phyloP scores from a whole-genome alignment of 208 protist species.

The Acanthamoeba lenticulata region DNA sequence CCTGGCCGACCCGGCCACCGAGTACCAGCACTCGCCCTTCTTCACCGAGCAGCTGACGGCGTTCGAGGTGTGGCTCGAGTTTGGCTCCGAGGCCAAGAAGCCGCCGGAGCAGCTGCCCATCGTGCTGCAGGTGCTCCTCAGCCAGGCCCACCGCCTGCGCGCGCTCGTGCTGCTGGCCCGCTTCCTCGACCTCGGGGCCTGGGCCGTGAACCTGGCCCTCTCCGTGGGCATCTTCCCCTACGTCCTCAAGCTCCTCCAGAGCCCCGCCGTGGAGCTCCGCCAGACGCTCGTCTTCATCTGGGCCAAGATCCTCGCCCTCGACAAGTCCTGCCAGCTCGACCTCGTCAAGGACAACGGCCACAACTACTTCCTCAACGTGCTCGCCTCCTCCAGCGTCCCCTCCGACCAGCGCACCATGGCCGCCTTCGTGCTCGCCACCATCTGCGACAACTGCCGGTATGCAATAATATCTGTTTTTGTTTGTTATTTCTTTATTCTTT shows the following conservation, averaged over 20 bases:
- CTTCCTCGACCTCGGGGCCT: constrained; percentile 97
- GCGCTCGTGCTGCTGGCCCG: constrained; percentile 95
- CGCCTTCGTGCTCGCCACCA: constrained; percentile 92
- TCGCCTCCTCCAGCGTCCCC: constrained; percentile 79
- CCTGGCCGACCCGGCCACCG: constrained; percentile 76
- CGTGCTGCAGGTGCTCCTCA: constrained; percentile 92
- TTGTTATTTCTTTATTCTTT: not conserved
- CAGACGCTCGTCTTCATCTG: constrained; percentile 89
- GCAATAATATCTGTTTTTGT: not conserved
- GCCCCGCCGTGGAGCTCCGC: constrained; percentile 88
- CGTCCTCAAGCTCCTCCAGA: constrained; percentile 95
- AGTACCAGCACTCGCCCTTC: constrained; percentile 91
- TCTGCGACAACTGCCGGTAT: constrained; percentile 70
- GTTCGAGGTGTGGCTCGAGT: constrained; percentile 98
- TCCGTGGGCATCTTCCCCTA: constrained; percentile 98
- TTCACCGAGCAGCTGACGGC: constrained; percentile 98
- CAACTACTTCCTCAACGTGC: constrained; percentile 85
- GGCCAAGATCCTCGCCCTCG: constrained; percentile 89
- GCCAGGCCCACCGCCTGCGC: constrained; percentile 91
- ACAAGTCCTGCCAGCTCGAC: constrained; percentile 85
- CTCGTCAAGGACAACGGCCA: constrained; percentile 86
- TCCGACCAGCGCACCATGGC: constrained; percentile 89
- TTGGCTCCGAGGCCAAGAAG: constrained; percentile 88
- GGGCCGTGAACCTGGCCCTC: constrained; percentile 94
- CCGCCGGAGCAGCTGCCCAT: constrained; percentile 97